Percentiles rank a stretch among this genome's conserved stretches.
phyloP scores from a whole-genome alignment of 148 eudicot genomes.

The Rhododendron ferrugineum region DNA sequence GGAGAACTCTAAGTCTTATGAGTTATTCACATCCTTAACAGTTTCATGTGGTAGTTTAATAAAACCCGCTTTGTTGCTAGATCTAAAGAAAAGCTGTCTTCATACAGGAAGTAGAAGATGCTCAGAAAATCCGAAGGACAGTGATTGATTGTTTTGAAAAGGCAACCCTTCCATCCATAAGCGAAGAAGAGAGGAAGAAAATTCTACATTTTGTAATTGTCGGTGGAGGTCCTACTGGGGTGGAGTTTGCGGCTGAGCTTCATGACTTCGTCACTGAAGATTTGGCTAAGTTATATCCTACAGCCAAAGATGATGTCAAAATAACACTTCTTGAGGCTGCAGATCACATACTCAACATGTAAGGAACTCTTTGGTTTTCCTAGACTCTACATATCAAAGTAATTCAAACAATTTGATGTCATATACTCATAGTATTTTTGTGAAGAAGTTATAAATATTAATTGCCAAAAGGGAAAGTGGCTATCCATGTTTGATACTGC shows the following conservation, averaged over 20 bases:
- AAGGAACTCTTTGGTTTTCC: background rate
- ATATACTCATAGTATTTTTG: background rate
- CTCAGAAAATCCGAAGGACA: constrained; percentile 23
- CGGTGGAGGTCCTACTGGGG: constrained; percentile 26
- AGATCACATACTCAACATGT: constrained; percentile 23
- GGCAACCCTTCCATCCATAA: constrained; percentile 20
- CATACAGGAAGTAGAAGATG: constrained; percentile 24
- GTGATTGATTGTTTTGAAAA: constrained; percentile 24
- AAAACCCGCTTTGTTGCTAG: background rate
- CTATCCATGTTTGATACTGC: background rate
- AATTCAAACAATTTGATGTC: background rate
- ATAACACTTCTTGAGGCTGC: constrained; percentile 28
- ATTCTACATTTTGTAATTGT: constrained; percentile 23
- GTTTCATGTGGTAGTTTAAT: background rate
- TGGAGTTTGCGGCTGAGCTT: constrained; percentile 24
- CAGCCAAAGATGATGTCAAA: constrained; percentile 16
- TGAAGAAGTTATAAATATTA: background rate
- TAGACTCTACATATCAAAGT: background rate
- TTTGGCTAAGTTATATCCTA: constrained; percentile 18
- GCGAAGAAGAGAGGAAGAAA: constrained; percentile 22
- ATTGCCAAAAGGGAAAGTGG: background rate
- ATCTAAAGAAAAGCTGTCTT: constrained; percentile 6
- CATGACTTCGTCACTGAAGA: constrained; percentile 20
- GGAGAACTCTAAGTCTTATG: background rate
- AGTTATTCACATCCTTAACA: background rate